These are phyloP conservation scores for Rhodomyrtus tomentosa DNA, from an alignment of 345 rosid species.

Conservation along the genomic window DNA sequence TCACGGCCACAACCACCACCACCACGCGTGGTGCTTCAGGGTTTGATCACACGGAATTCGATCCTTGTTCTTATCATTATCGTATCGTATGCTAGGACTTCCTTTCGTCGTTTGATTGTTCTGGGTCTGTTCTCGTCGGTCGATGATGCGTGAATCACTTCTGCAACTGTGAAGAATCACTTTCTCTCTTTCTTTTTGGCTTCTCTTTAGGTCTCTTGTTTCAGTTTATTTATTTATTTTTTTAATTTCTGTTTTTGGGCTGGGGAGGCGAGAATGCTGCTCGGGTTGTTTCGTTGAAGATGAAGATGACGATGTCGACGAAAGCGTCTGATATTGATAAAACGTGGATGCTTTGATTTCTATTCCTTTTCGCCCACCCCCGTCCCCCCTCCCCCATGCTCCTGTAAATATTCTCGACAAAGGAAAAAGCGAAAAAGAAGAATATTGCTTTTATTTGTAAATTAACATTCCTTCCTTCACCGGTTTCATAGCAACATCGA, in stretches of 20 bases:
- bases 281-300: neutral
- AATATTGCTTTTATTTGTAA: neutral
- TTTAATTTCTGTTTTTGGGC: no score
- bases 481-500: neutral
- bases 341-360: neutral
- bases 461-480: neutral
- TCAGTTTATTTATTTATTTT: neutral
- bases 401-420: neutral
- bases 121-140: neutral
- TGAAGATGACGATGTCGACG: neutral
- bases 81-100: neutral
- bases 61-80: neutral
- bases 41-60: slow-evolving; percentile 11
- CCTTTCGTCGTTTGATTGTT: neutral
- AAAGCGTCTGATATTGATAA: neutral
- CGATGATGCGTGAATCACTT: neutral
- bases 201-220: neutral
- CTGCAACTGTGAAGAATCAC: neutral
- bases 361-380: fast-evolving
- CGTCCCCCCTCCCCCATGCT: neutral
- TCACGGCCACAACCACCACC: neutral
- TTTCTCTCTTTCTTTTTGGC: neutral
- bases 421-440: neutral
- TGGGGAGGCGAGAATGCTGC: neutral
- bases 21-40: slow-evolving; percentile 39